Evolutionary conservation across 78 protist species (phyloP).

Genomic region (Dictyostelium brefeldianum): DNA sequence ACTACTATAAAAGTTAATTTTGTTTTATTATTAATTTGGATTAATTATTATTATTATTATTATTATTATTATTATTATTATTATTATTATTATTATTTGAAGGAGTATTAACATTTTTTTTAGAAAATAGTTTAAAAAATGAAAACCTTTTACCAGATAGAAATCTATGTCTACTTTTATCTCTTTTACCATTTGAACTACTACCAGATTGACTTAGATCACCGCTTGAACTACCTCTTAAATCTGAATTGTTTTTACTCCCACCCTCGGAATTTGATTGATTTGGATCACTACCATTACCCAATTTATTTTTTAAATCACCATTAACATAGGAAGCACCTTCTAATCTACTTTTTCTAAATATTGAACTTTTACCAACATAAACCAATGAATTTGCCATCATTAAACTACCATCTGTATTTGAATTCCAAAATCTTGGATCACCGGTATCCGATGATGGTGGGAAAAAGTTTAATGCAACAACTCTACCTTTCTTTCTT

Average conservation of each 20-base stretch:
- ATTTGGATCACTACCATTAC: neutral
- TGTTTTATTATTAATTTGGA: too few relatives aligned
- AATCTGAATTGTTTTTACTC: neutral
- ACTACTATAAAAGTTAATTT: too few relatives aligned
- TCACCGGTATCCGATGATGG: conserved; percentile 78
- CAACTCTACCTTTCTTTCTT: conserved; percentile 59
- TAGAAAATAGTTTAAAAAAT: neutral
- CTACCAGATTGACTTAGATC: neutral
- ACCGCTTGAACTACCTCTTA: conserved; percentile 1
- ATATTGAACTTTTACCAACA: conserved; percentile 47
- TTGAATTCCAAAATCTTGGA: conserved; percentile 70
- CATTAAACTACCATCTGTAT: conserved; percentile 37
- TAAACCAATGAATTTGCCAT: conserved; percentile 68
- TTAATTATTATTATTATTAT: too few relatives aligned
- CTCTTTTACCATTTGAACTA: neutral
- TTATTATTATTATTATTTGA: too few relatives aligned
- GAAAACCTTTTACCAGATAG: conserved; percentile 1
- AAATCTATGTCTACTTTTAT: conserved; percentile 5
- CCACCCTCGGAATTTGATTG: neutral
- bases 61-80: too few relatives aligned
- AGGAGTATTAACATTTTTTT: too few relatives aligned
- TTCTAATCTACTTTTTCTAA: conserved; percentile 22
- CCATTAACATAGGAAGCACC: conserved; percentile 1
- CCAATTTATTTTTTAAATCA: conserved; percentile 20
- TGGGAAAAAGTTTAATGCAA: conserved; percentile 77